Evolutionary conservation across 1,284 basidiomycete genomes (phyloP), one percentile per base, ranked within the genome.

Genomic region (Sporisorium reilianum): DNA sequence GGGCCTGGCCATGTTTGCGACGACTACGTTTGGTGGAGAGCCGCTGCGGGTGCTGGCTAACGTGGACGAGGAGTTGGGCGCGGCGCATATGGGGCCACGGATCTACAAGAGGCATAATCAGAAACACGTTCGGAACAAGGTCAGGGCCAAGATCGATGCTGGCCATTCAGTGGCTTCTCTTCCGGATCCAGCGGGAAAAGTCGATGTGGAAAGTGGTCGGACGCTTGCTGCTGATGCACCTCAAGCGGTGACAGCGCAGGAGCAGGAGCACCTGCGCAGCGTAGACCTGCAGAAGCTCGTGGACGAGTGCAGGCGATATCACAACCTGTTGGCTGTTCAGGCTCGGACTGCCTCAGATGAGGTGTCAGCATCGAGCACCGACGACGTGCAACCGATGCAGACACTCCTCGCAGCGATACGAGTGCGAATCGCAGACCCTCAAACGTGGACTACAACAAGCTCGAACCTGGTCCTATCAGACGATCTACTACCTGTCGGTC

Each of bases 21-120:
- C 49, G 22, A 55, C 67, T 1, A 48, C 54, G 3, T 75, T 75
- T 26, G 73, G 73, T 12, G 73, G 73, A 4, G 60, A 75, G 34
- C 73, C 73, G 11, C 22, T 75, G 26, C 51, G 51, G 8, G 64
- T 68, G 61, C 57, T 75, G 10, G 58, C 68, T 1, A 63, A 67
- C n/a, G 50, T 67, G n/a, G 73, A 75, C 38, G 51, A 67, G 34
- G 73, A 70, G 51, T 28, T 75, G 36, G 67, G 73, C 0, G 67
- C 67, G 5, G 73, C 73, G 14, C 73, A 75, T 46, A 70, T 75
- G 59, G 73, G 73, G 7, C 73, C 73, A 0, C 59, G 73, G 34
- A 75, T 75, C 38, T 75, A 75, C 34, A 56, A 57, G 34, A 30
- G 73, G 40, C 68, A 69, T 34, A 75, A 75, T 28, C 71, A 69